Evolutionary conservation across 108 stramenopile species (phyloP), one percentile per base, ranked within the genome.

Genomic region (Cyclostephanos invisitatus): DNA sequence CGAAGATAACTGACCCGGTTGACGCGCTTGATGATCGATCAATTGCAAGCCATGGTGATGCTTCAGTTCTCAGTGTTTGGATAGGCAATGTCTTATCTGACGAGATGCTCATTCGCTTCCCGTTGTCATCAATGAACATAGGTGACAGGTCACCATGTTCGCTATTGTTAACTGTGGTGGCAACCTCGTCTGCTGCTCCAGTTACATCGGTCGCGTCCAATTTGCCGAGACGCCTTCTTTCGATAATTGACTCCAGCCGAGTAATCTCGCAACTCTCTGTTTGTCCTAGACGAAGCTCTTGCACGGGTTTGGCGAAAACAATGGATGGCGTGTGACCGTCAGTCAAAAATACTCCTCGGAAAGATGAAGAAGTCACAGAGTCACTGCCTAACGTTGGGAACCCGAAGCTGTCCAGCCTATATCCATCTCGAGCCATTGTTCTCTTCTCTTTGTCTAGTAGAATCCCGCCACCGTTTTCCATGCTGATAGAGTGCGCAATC

Each of bases 401-500:
- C 20, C 60, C 36, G 21, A 40, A 28, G 35, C 40, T 61, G 38
- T 61, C 18, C n/a, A 61, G 36, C 38, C n/a, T 15, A 36, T 20
- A 59, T 59, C 58, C 12, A 25, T 55, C 55, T 59, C 22, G 67
- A 27, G 64, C 35, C 36, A 48, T 9, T 17, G 61, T 42, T 55
- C 49, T 69, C 68, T 76, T 76, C 35, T 53, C 67, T 27, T 69
- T 76, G 27, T 69, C 75, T 20, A 76, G 54, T 27, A 76, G 47
- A 49, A 76, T 21, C 18, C 75, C 75, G 25, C 75, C 75, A 0
- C 75, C 75, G 64, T 76, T 76, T 42, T 76, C 75, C 68, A 76
- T 69, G 35, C 75, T 76, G 40, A 76, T 76, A 50, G 62, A 68
- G 44, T 76, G 75, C 7, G 62, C 67, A 35, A 76, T 69, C 7